Evolutionary conservation across 495 filamentous ascomycete species (phyloP), one percentile per base, ranked within the genome.

Genomic region (Diplogelasinospora grovesii): DNA sequence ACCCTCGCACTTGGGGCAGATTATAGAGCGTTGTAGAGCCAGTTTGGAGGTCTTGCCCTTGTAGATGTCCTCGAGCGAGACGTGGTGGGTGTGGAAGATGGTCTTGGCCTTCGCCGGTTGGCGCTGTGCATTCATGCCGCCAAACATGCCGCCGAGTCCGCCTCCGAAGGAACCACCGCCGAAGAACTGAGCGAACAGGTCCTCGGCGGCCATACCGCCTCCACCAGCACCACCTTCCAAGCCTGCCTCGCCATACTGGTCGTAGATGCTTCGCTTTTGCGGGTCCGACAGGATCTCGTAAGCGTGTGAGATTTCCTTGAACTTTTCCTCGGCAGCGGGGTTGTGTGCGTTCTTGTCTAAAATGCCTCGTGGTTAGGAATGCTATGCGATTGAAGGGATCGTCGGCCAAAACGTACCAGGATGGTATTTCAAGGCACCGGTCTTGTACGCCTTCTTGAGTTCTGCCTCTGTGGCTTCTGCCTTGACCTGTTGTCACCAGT

Each of bases 111-210:
- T 95, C 64, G 88, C 85, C 5, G 90, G 92, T 16, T 89, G 89
- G 26, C 77, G 75, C 13, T 85, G 81, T 45, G 83, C 79, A 32
- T 46, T 49, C 61, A 83, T 83, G 36, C 86, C 85, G 53, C 89
- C 79, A 70, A 92, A 86, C 62, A 87, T 83, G 46, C 86, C 85
- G 52, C 88, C 83, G 18, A 79, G 75, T 41, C 82, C 82, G 39
- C 85, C 85, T 54, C 88, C 83, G 22, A 78, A 79, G 46, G 79
- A 82, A 29, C 86, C 85, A 51, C 85, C 86, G 48, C 89, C 89
- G 57, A 99, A 99, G 80, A 96, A 96, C 66, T 96, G 89, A 13
- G 89, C 85, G 65, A 99, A 96, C 42, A 97, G 75, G 50, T 97
- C 92, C 65, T 96, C 92, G 28, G 92, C 89, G 50, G 85, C 86